Base-by-base conservation (phyloP, 192 early-diverging fungal genomes). In the Mortierella antarctica region DNA sequence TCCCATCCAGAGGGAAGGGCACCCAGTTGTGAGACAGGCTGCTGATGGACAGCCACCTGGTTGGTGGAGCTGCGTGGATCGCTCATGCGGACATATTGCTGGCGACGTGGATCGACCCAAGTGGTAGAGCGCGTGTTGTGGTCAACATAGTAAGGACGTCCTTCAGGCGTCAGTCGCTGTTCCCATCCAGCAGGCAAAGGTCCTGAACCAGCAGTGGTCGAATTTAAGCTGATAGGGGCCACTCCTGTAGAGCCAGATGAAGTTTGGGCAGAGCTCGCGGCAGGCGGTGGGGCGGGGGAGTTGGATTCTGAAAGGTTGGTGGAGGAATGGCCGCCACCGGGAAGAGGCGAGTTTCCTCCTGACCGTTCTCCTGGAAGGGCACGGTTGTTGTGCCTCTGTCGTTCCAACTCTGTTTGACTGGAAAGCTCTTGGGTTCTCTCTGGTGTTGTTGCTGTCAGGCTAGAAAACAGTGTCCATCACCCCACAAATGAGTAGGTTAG, bases 1-100 rank as follows among this genome's bases (percentile, higher is more conserved):
- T 98, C 97, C 98, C 98, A 98, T 15, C 97, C 97, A 40, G 93
- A 94, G 13, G 97, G 97, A 65, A 99, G 83, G 50, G 96, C 93
- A 0, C 97, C 97, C 11, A 98, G 84, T 47, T 91, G 87, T 4
- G 89, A 87, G 5, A 90, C 81, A 14, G 91, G 89, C 67, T 94
- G 92, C 49, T 91, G 88, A 71, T 92, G 92, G 50, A 89, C 73
- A 4, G 87, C 87, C 12, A 92, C 84, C 55, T 90, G 89, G 39
- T 82, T 84, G 44, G 84, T 85, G 0, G 90, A 65, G 13, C 82
- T 74, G 14, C 76, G 74, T 70, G 84, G 82, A 64, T 87, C 83
- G 73, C 69, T 84, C 61, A 86, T 83, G 55, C 87, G 77, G 63
- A 87, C 84, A 41, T 84, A 86, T 66, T 89, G 90, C 66, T 89